Evolutionary conservation across 2,329 filamentous ascomycete genomes (phyloP), one percentile per base, ranked within the genome.

Genomic region (Aspergillus quadricinctus): DNA sequence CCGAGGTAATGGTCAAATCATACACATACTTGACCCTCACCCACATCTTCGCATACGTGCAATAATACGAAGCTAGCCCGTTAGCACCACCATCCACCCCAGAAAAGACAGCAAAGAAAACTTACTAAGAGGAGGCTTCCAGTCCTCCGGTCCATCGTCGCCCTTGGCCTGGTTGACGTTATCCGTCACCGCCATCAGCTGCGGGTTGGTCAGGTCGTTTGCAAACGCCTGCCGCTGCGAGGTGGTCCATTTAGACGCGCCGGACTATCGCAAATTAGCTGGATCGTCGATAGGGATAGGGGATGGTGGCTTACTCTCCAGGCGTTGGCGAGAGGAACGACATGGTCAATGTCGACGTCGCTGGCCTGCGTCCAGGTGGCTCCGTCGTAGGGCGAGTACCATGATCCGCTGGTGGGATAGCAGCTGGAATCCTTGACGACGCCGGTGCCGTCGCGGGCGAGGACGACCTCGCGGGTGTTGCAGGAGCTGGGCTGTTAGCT

Each of bases 311-410:
- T 4, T 49, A 69, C 89, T 83, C 88, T 85, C 89, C 89, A 93
- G 4, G 89, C 89, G 67, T 92, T 90, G 69, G 87, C 87, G 58
- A 95, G 72, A 0, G 90, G 89, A 2, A 95, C 88, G 75, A 94
- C 80, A 70, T 94, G 90, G 71, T 94, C 90, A 57, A 94, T 93
- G 64, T 93, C 89, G 1, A 94, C 72, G 64, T 92, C 88, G 19
- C 79, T 82, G 1, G 88, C 83, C 0, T 78, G 76, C 0, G 83
- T 87, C 87, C 88, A 91, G 1, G 79, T 84, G 0, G 77, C 86
- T 17, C 88, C 89, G 66, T 93, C 90, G 69, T 89, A 94, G 0
- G 88, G 87, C 37, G 83, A 87, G 43, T 71, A 73, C 90, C 90
- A 94, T 0, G 77, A 79, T 4, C 90, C 90, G 3, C 82, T 84